These are phyloP conservation scores for Rubus idaeus DNA, from an alignment of 306 rosid genomes.

Conservation along the genomic window DNA sequence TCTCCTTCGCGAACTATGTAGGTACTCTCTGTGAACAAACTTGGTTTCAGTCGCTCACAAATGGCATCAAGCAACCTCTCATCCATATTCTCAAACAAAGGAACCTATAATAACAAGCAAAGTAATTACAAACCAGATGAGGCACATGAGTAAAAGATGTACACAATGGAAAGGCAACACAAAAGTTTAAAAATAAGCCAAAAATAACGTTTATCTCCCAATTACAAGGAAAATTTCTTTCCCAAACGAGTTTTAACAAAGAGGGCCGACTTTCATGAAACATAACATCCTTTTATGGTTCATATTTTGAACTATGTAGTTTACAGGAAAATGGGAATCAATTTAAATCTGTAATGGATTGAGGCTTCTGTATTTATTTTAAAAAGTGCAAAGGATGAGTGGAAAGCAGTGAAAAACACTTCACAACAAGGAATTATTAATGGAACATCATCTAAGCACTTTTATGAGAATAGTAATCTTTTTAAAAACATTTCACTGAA, in stretches of 20 bases:
- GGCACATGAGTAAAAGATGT: background rate
- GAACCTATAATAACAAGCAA: slow-evolving; percentile 65
- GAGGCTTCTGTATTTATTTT: background rate
- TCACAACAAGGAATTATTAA: background rate
- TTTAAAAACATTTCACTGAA: background rate
- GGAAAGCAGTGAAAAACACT: background rate
- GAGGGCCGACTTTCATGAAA: too few species aligned
- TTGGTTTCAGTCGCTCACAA: slow-evolving; percentile 92
- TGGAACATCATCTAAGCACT: too few species aligned
- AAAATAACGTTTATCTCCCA: background rate
- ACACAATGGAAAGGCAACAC: background rate
- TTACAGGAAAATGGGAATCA: background rate
- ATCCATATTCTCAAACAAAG: slow-evolving; percentile 90
- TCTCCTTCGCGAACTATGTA: slow-evolving; percentile 95
- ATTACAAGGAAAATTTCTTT: background rate
- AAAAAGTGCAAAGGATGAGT: background rate
- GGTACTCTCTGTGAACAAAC: slow-evolving; percentile 78
- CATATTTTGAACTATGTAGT: background rate
- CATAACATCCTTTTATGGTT: background rate
- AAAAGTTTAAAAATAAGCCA: background rate
- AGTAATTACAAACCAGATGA: slow-evolving; percentile 6
- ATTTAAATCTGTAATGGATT: background rate
- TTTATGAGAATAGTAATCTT: background rate
- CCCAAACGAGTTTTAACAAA: background rate
- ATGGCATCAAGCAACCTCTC: slow-evolving; percentile 98